Evolutionary conservation across 1,284 basidiomycete genomes (phyloP).

Genomic region (Flammula alnicola): DNA sequence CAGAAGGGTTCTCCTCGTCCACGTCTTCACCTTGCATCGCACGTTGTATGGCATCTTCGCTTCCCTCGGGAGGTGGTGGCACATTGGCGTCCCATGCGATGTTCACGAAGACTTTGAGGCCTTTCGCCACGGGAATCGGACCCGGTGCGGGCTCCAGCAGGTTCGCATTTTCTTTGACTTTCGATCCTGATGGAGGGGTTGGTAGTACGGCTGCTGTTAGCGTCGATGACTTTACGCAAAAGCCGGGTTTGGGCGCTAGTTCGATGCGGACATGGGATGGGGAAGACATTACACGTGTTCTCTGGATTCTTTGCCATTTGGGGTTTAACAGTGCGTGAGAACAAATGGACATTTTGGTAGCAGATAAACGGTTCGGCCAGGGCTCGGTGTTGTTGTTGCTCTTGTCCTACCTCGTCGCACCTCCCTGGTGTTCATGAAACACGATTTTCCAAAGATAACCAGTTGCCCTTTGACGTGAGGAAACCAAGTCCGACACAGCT

Average conservation of each 20-base stretch:
- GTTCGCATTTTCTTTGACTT: conserved; percentile 22
- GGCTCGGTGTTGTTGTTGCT: no score
- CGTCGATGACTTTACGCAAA: conserved; percentile 60
- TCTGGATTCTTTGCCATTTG: no score
- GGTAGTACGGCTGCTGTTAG: conserved; percentile 44
- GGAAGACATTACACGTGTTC: conserved; percentile 17
- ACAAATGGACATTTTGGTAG: no score
- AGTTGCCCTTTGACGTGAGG: no score
- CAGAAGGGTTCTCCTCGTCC: conserved; percentile 39
- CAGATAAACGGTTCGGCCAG: no score
- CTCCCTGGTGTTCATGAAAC: no score
- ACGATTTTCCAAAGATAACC: no score
- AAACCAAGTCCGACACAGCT: no score
- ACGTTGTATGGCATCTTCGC: conserved; percentile 56
- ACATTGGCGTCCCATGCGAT: conserved; percentile 69
- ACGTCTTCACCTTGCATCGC: conserved; percentile 57
- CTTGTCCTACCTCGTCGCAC: no score
- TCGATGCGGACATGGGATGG: conserved; percentile 33
- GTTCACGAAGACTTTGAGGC: conserved; percentile 73
- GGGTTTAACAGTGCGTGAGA: no score
- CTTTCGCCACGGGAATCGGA: conserved; percentile 44
- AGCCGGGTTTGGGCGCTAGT: conserved; percentile 60
- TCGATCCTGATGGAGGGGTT: conserved; percentile 17
- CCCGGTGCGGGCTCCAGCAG: conserved; percentile 34
- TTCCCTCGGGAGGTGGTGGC: conserved; percentile 64